phyloP scores from a whole-genome alignment of 139 green algal species.

The Chlorella sp. region DNA sequence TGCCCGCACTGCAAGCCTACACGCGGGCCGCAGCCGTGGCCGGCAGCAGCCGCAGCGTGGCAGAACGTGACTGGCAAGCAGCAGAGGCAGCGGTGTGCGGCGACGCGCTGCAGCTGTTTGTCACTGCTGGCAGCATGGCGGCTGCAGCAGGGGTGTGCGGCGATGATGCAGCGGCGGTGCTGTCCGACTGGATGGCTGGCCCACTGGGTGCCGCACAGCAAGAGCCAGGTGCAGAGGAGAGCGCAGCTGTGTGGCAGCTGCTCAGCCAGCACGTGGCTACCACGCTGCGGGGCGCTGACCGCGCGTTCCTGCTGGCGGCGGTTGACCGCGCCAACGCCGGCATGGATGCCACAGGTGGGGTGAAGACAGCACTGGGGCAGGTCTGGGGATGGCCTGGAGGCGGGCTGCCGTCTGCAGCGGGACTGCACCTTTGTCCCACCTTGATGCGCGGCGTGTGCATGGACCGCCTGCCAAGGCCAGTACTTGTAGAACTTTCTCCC shows the following conservation, averaged over 20 bases:
- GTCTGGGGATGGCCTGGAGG: too few species aligned
- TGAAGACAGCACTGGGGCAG: background rate
- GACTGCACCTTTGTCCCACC: too few species aligned
- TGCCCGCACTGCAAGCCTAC: constrained; percentile 34
- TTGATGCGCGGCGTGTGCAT: too few species aligned
- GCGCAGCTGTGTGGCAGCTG: constrained; percentile 17
- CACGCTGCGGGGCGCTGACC: constrained; percentile 21
- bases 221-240: background rate
- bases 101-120: constrained; percentile 38
- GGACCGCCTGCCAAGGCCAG: too few species aligned
- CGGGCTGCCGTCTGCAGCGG: too few species aligned
- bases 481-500: too few species aligned
- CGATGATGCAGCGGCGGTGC: background rate
- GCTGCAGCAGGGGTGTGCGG: constrained; percentile 2
- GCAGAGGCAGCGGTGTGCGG: constrained; percentile 25
- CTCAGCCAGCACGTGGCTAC: constrained; percentile 17
- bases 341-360: constrained; percentile 26
- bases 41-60: background rate
- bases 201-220: too few species aligned
- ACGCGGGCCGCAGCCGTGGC: background rate
- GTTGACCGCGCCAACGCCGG: constrained; percentile 12
- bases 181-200: constrained; percentile 20
- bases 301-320: constrained; percentile 28
- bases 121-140: constrained; percentile 16
- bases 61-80: constrained; percentile 1